Evolutionary conservation across 2,329 filamentous ascomycete species (phyloP).

Genomic region (Rhexocercosporidium sp.): DNA sequence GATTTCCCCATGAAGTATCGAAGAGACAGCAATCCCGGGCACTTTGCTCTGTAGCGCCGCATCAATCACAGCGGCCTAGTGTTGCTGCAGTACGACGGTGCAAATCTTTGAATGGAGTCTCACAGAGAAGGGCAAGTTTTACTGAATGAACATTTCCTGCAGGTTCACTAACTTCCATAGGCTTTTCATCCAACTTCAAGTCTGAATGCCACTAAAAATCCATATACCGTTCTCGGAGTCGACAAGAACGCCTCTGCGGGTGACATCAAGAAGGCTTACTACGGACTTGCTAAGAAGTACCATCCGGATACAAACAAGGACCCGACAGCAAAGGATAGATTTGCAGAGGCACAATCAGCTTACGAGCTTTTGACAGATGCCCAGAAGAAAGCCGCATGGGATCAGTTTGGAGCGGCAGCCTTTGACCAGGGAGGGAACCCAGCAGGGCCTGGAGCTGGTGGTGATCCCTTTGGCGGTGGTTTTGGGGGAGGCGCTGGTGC

Average conservation of each 20-base stretch:
- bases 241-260: conserved; percentile 77
- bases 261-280: conserved; percentile 99
- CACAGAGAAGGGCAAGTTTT: conserved; percentile 36
- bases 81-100: conserved; percentile 2
- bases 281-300: conserved; percentile 95
- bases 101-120: neutral
- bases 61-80: conserved; percentile 19
- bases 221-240: conserved; percentile 87
- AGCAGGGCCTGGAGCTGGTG: conserved; percentile 57
- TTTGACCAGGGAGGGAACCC: conserved; percentile 71
- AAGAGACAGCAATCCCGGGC: conserved; percentile 30
- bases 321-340: conserved; percentile 88
- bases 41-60: conserved; percentile 24
- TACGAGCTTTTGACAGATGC: conserved; percentile 94
- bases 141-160: neutral
- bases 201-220: conserved; percentile 63
- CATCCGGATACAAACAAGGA: conserved; percentile 99
- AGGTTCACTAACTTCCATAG: conserved; percentile 25
- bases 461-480: conserved; percentile 30
- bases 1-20: conserved; percentile 26
- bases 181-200: conserved; percentile 40
- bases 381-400: conserved; percentile 90
- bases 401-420: conserved; percentile 86
- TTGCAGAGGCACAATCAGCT: conserved; percentile 88
- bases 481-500: conserved; percentile 50